A percentile compares a stretch with the other conserved stretches of the same genome.
phyloP scores from a whole-genome alignment of 371 early-diverging fungal genomes.

The Parasitella parasitica region DNA sequence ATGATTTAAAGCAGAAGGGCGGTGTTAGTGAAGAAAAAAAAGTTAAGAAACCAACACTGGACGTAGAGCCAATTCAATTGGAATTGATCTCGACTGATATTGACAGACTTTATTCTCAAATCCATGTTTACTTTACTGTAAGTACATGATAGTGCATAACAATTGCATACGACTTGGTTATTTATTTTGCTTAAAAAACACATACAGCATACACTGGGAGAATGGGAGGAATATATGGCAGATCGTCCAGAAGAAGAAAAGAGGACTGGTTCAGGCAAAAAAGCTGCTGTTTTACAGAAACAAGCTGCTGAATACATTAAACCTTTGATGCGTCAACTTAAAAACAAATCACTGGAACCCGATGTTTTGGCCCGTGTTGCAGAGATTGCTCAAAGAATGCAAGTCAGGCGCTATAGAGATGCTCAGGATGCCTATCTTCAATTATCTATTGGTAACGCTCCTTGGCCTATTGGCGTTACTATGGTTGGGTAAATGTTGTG shows the following conservation, averaged over 20 bases:
- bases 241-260: slow-evolving; percentile 75
- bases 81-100: slow-evolving; percentile 74
- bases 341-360: slow-evolving; percentile 72
- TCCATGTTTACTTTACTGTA: slow-evolving; percentile 81
- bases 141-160: slow-evolving; percentile 8
- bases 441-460: slow-evolving; percentile 95
- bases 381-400: slow-evolving; percentile 85
- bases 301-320: slow-evolving; percentile 89
- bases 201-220: slow-evolving; percentile 73
- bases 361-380: slow-evolving; percentile 88
- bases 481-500: slow-evolving; percentile 65
- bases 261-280: slow-evolving; percentile 74
- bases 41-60: slow-evolving; percentile 37
- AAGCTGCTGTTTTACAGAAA: slow-evolving; percentile 75
- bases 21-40: slow-evolving; percentile 43
- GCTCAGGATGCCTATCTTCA: slow-evolving; percentile 95
- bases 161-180: background rate
- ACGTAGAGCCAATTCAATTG: slow-evolving; percentile 44
- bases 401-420: slow-evolving; percentile 84
- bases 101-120: slow-evolving; percentile 70
- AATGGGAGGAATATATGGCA: slow-evolving; percentile 88
- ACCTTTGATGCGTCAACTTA: slow-evolving; percentile 87
- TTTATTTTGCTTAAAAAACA: no score
- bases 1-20: slow-evolving; percentile 64
- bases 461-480: slow-evolving; percentile 98